Evolutionary conservation across 306 rosid species (phyloP), one percentile per base, ranked within the genome.

Genomic region (Macrotyloma uniflorum): DNA sequence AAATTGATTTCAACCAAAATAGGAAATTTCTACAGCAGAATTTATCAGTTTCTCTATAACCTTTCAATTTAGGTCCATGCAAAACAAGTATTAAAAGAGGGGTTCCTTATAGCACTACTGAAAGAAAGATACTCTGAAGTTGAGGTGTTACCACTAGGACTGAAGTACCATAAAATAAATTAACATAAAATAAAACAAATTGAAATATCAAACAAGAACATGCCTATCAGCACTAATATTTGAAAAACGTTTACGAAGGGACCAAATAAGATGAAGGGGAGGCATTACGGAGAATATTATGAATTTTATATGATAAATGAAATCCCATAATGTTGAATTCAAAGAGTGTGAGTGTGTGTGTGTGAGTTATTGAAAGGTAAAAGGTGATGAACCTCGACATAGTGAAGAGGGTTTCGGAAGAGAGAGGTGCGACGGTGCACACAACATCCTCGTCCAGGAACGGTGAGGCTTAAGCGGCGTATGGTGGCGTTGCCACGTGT

Each of bases 311-410:
- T 14, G 28, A 8, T 30, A 42, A 45, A 30, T 14, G 54, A 78
- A 32, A 72, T 16, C 38, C 11, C 38, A 35, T 9, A 67, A 0
- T 4, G 16, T 18, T 1, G 24, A 53, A 55, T 49, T 23, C 10
- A 33, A 40, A 67, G 69, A 65, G 2, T n/a, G n/a, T n/a, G n/a
- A n/a, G n/a, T n/a, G n/a, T n/a, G n/a, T n/a, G n/a, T n/a, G n/a
- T n/a, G n/a, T n/a, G n/a, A n/a, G 11, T 23, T 35, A 28, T 50
- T 19, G 46, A 76, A 50, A 82, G 51, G 26, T 3, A 58, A 11
- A 53, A 20, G 1, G 70, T 7, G 62, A 76, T 5, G 62, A 65
- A 90, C 92, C 96, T 88, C 74, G 86, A 77, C 92, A 90, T 88
- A 79, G 66, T 64, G 83, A 63, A 4, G 23, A 68, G 36, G 45